Percentiles rank a stretch among this genome's conserved stretches.
phyloP scores from a whole-genome alignment of 345 rosid genomes.

The Hibiscus trionum region DNA sequence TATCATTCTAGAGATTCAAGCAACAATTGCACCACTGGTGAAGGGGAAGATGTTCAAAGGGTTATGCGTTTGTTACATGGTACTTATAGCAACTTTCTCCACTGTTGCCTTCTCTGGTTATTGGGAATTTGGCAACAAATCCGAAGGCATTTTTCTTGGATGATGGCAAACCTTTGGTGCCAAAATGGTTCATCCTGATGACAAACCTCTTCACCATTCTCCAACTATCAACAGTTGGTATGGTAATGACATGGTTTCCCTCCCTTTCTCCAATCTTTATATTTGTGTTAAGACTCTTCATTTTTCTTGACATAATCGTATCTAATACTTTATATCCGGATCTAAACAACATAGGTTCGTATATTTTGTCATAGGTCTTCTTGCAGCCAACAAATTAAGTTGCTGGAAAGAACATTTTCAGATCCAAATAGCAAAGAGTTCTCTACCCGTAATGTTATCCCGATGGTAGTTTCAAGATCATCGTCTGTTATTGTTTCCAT shows the following conservation, averaged over 20 bases:
- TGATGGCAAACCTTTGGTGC: constrained; percentile 38
- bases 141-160: constrained; percentile 46
- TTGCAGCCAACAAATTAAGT: constrained; percentile 79
- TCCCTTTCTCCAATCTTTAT: background rate
- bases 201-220: constrained; percentile 59
- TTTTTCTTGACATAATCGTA: too few species aligned
- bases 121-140: constrained; percentile 83
- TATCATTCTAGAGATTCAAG: constrained; percentile 93
- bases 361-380: constrained; percentile 47
- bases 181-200: constrained; percentile 62
- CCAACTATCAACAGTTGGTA: constrained; percentile 71
- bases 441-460: constrained; percentile 56
- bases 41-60: constrained; percentile 92
- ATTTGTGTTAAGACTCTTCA: background rate
- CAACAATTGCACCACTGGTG: constrained; percentile 76
- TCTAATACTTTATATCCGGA: too few species aligned
- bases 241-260: constrained; percentile 31
- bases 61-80: constrained; percentile 52
- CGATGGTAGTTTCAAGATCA: constrained; percentile 49
- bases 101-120: constrained; percentile 72
- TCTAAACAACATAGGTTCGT: background rate
- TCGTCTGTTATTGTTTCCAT: constrained; percentile 48
- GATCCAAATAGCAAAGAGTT: constrained; percentile 52
- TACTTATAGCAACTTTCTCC: constrained; percentile 48
- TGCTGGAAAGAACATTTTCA: constrained; percentile 41